Conservation (phyloP, 208 protist genomes). For the Acanthamoeba quina region DNA sequence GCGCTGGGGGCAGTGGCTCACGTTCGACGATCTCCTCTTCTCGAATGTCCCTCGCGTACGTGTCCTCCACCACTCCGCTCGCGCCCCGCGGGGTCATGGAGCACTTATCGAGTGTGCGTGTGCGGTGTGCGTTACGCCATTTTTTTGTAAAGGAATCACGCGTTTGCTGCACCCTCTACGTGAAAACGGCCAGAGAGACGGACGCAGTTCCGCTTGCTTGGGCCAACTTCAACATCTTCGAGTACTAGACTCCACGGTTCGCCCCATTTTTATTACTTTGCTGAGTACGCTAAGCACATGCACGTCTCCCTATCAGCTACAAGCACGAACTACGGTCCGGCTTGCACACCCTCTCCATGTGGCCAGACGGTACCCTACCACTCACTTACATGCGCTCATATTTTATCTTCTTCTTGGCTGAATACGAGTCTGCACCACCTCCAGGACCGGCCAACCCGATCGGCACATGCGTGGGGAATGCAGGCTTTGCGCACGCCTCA, state of each 20-base stretch:
- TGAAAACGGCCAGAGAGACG: not conserved
- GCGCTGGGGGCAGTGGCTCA: conserved; percentile 23
- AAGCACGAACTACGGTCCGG: conserved; percentile 41
- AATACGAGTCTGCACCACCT: not conserved
- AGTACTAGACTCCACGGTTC: not conserved
- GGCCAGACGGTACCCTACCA: not conserved
- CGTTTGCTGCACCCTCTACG: conserved; percentile 13
- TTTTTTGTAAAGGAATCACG: not conserved
- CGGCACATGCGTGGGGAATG: conserved; percentile 17
- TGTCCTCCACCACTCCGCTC: not conserved
- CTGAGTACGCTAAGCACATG: not conserved
- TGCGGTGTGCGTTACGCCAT: too few relatives aligned
- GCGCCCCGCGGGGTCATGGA: not conserved
- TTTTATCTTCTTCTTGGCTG: not conserved
- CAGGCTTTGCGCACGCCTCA: not conserved
- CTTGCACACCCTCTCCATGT: conserved; percentile 13
- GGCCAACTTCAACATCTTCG: conserved; percentile 59
- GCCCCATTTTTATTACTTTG: not conserved
- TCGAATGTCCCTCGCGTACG: conserved; percentile 21
- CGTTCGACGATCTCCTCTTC: not conserved
- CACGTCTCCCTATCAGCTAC: not conserved
- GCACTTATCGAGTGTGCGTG: not conserved
- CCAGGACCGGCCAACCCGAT: conserved; percentile 51
- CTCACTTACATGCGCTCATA: not conserved
- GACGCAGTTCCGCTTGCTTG: not conserved